Percentiles rank a stretch among this genome's conserved stretches.
Conservation (phyloP, 192 early-diverging fungal genomes). For the Coemansia sp. region DNA sequence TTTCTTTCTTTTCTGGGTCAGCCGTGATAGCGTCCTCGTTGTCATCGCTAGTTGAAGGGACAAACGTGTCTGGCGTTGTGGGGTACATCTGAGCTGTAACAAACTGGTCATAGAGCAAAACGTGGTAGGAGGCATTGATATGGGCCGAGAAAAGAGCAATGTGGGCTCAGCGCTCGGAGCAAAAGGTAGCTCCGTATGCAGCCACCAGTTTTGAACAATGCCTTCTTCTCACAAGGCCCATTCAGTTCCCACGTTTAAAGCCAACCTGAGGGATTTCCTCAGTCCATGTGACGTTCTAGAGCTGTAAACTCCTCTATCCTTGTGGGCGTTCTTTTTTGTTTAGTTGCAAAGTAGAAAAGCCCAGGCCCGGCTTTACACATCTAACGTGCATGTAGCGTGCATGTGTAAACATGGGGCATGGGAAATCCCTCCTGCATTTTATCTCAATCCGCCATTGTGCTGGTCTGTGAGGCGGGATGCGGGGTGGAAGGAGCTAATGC, state of each 20-base stretch:
- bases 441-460: background rate
- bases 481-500: background rate
- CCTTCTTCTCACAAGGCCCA: background rate
- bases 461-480: background rate
- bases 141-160: conserved; percentile 35
- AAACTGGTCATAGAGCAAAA: conserved; percentile 52
- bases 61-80: background rate
- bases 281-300: background rate
- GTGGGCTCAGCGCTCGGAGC: background rate
- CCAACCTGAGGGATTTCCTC: background rate
- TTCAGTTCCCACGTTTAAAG: background rate
- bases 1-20: background rate
- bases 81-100: conserved; percentile 32
- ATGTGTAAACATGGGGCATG: background rate
- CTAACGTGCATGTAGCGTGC: background rate
- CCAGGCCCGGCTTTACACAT: background rate
- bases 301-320: background rate
- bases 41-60: background rate
- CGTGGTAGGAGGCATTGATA: conserved; percentile 54
- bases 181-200: background rate
- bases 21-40: background rate
- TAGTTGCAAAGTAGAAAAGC: background rate
- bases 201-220: background rate
- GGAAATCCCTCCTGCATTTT: background rate
- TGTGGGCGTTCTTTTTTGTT: background rate